Percentiles rank a stretch among this genome's conserved stretches.
Evolutionary conservation across 768 basidiomycete genomes (phyloP).

Genomic region (Suillus fuscotomentosus): DNA sequence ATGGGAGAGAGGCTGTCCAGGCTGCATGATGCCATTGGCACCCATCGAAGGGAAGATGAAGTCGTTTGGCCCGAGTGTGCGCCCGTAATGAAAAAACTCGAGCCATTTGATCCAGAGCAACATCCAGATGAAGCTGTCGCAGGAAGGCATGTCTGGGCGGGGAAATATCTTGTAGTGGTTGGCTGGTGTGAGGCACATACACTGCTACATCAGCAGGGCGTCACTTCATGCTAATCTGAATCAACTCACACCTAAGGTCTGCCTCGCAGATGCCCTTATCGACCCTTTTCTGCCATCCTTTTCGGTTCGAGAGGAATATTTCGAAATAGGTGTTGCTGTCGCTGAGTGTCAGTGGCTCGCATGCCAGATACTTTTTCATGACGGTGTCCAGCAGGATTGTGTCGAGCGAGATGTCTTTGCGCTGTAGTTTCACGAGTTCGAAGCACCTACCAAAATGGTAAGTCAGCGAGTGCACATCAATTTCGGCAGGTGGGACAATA

Average conservation of each 20-base stretch:
- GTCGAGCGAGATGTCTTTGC: slow-evolving; percentile 17
- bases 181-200: not conserved
- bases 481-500: no score
- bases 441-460: slow-evolving; percentile 23
- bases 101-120: slow-evolving; percentile 6
- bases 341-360: slow-evolving; percentile 7
- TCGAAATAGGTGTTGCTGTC: slow-evolving; percentile 18
- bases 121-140: not conserved
- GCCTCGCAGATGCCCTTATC: slow-evolving; percentile 23
- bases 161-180: not conserved
- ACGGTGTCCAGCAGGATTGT: not conserved
- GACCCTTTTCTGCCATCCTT: slow-evolving; percentile 25
- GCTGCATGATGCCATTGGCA: no score
- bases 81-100: not conserved
- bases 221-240: not conserved
- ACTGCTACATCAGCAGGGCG: no score
- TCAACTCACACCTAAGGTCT: slow-evolving; percentile 12
- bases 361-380: slow-evolving; percentile 1
- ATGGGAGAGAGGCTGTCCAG: no score
- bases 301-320: slow-evolving; percentile 18
- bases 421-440: slow-evolving; percentile 26
- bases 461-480: no score
- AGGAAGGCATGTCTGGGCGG: not conserved
- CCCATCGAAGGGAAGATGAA: no score
- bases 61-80: no score